Evolutionary conservation across 1,139 yeast species (phyloP).

Genomic region (Diutina ranongensis): DNA sequence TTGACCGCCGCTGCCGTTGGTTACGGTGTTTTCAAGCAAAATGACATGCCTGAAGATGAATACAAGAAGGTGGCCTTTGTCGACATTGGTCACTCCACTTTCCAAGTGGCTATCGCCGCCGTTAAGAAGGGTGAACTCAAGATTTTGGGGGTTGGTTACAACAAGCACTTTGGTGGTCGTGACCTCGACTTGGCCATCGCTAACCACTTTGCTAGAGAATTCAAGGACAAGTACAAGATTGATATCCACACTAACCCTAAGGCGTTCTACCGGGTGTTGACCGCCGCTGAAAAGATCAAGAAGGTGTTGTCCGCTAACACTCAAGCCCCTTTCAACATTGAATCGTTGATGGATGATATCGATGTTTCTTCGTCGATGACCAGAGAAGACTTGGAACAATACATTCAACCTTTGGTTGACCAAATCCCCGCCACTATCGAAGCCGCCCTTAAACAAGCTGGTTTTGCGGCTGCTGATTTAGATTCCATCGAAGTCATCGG

Average conservation of each 20-base stretch:
- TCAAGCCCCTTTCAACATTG: conserved; percentile 89
- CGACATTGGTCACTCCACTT: conserved; percentile 95
- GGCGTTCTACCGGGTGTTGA: conserved; percentile 86
- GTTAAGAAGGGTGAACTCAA: conserved; percentile 95
- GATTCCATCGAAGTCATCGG: conserved; percentile 94
- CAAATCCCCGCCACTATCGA: conserved; percentile 71
- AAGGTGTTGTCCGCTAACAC: conserved; percentile 94
- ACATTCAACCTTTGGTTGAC: conserved; percentile 69
- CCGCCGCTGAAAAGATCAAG: conserved; percentile 89
- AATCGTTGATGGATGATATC: conserved; percentile 93
- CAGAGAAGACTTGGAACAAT: conserved; percentile 89
- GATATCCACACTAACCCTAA: conserved; percentile 85
- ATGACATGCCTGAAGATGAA: conserved; percentile 86
- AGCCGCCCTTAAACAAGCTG: conserved; percentile 73
- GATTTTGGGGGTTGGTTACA: conserved; percentile 83
- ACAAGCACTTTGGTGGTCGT: conserved; percentile 98
- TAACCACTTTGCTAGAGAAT: conserved; percentile 88
- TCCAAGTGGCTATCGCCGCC: conserved; percentile 82
- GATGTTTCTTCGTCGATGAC: conserved; percentile 86
- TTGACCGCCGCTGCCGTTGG: conserved; percentile 98
- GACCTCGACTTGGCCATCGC: conserved; percentile 90
- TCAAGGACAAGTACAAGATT: conserved; percentile 84
- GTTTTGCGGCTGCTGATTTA: conserved; percentile 56
- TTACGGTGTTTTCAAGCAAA: conserved; percentile 96
- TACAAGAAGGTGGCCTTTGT: conserved; percentile 85